phyloP scores from a whole-genome alignment of 2,329 filamentous ascomycete species.

The Hypoxylon sp. region DNA sequence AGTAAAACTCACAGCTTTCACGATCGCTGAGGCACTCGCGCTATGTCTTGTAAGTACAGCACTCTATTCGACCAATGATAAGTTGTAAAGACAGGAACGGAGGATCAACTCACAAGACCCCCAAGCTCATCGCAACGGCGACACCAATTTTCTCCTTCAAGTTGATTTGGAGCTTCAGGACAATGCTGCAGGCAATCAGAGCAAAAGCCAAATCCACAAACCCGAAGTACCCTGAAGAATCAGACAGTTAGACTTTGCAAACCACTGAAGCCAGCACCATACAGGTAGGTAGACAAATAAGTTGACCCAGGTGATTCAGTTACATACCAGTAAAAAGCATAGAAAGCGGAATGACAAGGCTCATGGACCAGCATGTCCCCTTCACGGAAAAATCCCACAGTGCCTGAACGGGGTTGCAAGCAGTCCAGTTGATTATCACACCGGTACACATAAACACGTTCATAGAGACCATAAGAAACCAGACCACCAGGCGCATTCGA shows the following conservation, averaged over 20 bases:
- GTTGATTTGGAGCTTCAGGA: conserved; percentile 13
- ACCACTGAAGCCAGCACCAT: not conserved
- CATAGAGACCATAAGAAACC: conserved; percentile 9
- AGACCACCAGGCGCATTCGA: conserved; percentile 1
- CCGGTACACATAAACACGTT: conserved; percentile 6
- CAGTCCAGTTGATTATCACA: not conserved
- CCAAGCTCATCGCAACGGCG: conserved; percentile 20
- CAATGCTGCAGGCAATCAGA: conserved; percentile 8
- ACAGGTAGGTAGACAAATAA: not conserved
- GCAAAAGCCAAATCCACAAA: conserved; percentile 10
- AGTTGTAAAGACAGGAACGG: too few species aligned
- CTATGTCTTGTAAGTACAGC: not conserved
- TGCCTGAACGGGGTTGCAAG: conserved; percentile 1
- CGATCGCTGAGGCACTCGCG: not conserved
- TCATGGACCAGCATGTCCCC: conserved; percentile 8
- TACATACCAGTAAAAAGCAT: conserved; percentile 6
- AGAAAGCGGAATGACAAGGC: not conserved
- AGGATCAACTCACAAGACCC: conserved; percentile 15
- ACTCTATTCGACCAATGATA: not conserved
- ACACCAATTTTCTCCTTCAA: conserved; percentile 18
- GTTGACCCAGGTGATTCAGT: not conserved
- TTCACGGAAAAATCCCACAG: not conserved
- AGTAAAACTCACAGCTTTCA: conserved; percentile 1
- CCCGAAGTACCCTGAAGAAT: conserved; percentile 14
- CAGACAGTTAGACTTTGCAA: not conserved